Evolutionary conservation across 2,329 filamentous ascomycete species (phyloP).

Genomic region (Karstenula rhodostoma): DNA sequence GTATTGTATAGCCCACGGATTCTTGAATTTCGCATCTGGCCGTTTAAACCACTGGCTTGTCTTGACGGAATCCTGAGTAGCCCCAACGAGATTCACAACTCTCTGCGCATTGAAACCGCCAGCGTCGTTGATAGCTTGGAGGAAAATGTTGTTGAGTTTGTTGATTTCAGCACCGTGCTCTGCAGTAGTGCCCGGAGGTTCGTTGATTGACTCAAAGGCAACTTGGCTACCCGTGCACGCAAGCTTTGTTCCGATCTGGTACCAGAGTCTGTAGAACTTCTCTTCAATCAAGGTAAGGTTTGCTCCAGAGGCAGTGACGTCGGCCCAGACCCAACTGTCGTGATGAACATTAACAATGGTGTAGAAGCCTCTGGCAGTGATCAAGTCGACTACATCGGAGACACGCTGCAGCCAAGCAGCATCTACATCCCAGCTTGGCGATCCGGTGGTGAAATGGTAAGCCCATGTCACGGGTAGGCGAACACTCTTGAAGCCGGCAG

Average conservation of each 20-base stretch:
- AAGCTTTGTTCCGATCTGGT: conserved; percentile 64
- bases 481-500: conserved; percentile 65
- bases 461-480: conserved; percentile 68
- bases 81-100: conserved; percentile 65
- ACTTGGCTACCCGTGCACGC: conserved; percentile 63
- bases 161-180: conserved; percentile 62
- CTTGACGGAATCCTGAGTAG: conserved; percentile 60
- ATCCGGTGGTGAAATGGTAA: conserved; percentile 61
- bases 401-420: conserved; percentile 65
- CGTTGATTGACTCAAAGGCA: conserved; percentile 68
- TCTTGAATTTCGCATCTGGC: conserved; percentile 57
- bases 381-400: conserved; percentile 65
- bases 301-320: conserved; percentile 56
- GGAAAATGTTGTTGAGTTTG: conserved; percentile 65
- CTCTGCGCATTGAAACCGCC: conserved; percentile 65
- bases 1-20: conserved; percentile 68
- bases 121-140: conserved; percentile 61
- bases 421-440: conserved; percentile 64
- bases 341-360: conserved; percentile 68
- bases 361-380: conserved; percentile 60
- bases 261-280: conserved; percentile 64
- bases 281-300: conserved; percentile 64
- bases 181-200: conserved; percentile 59
- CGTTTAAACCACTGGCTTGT: conserved; percentile 63
- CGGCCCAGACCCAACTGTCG: conserved; percentile 67